Conservation (phyloP, 306 rosid species). For the Vigna trinervia region DNA sequence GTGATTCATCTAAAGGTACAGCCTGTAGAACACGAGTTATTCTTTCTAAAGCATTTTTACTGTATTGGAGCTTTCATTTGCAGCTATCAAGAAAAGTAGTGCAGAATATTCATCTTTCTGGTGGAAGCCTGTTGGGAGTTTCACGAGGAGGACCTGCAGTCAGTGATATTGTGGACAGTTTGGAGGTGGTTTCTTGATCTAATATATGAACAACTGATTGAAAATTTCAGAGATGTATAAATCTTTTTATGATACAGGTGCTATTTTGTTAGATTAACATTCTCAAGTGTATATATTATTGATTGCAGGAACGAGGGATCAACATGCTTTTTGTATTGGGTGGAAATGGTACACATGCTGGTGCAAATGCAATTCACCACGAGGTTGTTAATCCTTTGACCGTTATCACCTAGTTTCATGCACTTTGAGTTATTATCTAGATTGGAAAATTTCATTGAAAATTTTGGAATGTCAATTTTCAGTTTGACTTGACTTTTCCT, state of each 20-base stretch:
- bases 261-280: slow-evolving; percentile 26
- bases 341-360: slow-evolving; percentile 99
- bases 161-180: slow-evolving; percentile 76
- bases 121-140: slow-evolving; percentile 98
- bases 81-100: slow-evolving; percentile 94
- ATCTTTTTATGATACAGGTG: slow-evolving; percentile 4
- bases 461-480: neutral
- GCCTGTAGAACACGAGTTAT: slow-evolving; percentile 21
- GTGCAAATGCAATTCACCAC: slow-evolving; percentile 90
- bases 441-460: slow-evolving; percentile 19
- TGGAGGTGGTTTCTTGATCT: slow-evolving; percentile 63
- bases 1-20: slow-evolving; percentile 10
- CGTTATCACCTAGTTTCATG: slow-evolving; percentile 23
- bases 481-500: slow-evolving; percentile 22
- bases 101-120: slow-evolving; percentile 98
- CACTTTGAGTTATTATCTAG: slow-evolving; percentile 23
- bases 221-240: slow-evolving; percentile 19
- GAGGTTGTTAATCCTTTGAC: slow-evolving; percentile 67
- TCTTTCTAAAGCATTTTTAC: slow-evolving; percentile 32
- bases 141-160: slow-evolving; percentile 93
- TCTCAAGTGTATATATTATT: slow-evolving; percentile 38
- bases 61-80: slow-evolving; percentile 41
- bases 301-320: slow-evolving; percentile 86
- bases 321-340: slow-evolving; percentile 98
- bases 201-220: slow-evolving; percentile 31